A percentile compares a stretch with the other conserved stretches of the same genome.
phyloP scores from a whole-genome alignment of 2,329 filamentous ascomycete species.

The Verticillium klebahnii region DNA sequence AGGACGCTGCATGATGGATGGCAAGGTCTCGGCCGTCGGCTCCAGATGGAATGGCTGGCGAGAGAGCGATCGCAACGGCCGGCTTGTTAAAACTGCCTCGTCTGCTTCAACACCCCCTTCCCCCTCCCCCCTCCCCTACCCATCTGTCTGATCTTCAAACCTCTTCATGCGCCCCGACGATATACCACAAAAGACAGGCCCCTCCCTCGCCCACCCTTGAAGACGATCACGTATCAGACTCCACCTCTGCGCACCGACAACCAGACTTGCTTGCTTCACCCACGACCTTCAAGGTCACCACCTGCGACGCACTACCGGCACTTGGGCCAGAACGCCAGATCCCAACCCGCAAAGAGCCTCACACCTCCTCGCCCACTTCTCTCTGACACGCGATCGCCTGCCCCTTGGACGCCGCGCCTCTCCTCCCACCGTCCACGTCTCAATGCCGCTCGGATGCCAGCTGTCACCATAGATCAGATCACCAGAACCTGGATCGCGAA shows the following conservation, averaged over 20 bases:
- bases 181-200: conserved; percentile 12
- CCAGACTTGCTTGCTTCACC: conserved; percentile 10
- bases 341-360: conserved; percentile 13
- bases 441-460: conserved; percentile 50
- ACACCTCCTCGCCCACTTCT: neutral
- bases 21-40: neutral
- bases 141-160: conserved; percentile 30
- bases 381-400: neutral
- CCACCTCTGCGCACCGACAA: conserved; percentile 8
- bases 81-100: neutral
- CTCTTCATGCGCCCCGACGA: conserved; percentile 22
- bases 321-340: conserved; percentile 2
- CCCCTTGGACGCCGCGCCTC: neutral
- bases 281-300: conserved; percentile 5
- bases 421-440: conserved; percentile 17
- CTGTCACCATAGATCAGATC: conserved; percentile 47
- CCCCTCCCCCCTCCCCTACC: neutral
- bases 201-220: conserved; percentile 7
- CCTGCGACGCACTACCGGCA: conserved; percentile 10
- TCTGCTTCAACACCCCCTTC: neutral
- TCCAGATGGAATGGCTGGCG: neutral
- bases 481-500: conserved; percentile 42
- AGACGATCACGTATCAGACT: conserved; percentile 4
- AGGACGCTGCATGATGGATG: neutral
- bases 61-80: neutral